These are phyloP conservation scores for Lojkania enalia DNA, from an alignment of 2,329 filamentous ascomycete genomes.

Conservation along the genomic window DNA sequence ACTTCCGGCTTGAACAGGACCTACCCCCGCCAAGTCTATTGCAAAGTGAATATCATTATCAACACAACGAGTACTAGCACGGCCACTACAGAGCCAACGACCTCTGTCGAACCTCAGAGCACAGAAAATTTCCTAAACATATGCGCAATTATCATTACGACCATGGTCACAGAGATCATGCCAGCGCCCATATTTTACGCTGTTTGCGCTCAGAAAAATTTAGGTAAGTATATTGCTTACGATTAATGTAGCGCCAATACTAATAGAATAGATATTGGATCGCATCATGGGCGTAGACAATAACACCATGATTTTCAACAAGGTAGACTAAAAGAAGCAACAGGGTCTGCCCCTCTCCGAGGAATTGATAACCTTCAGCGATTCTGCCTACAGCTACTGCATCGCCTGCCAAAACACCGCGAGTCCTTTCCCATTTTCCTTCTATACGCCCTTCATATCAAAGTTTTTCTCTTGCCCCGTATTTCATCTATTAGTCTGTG, in stretches of 20 bases:
- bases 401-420: constrained; percentile 30
- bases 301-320: constrained; percentile 23
- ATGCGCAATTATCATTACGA: constrained; percentile 20
- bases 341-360: constrained; percentile 29
- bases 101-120: constrained; percentile 10
- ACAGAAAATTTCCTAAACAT: constrained; percentile 22
- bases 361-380: constrained; percentile 21
- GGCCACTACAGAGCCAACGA: constrained; percentile 19
- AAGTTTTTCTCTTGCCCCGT: no score
- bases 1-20: constrained; percentile 15
- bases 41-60: constrained; percentile 14
- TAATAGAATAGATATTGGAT: constrained; percentile 18
- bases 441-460: no score
- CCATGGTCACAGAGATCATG: constrained; percentile 15
- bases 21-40: constrained; percentile 21
- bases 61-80: constrained; percentile 17
- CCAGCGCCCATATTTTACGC: constrained; percentile 23
- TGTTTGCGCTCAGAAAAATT: constrained; percentile 28
- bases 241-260: background rate
- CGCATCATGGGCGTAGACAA: constrained; percentile 20
- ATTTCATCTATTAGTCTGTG: no score
- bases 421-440: no score
- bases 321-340: constrained; percentile 22
- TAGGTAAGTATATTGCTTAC: constrained; percentile 20
- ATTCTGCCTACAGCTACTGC: constrained; percentile 23